Conservation (phyloP, 805 yeast species). For the Candida awuae region DNA sequence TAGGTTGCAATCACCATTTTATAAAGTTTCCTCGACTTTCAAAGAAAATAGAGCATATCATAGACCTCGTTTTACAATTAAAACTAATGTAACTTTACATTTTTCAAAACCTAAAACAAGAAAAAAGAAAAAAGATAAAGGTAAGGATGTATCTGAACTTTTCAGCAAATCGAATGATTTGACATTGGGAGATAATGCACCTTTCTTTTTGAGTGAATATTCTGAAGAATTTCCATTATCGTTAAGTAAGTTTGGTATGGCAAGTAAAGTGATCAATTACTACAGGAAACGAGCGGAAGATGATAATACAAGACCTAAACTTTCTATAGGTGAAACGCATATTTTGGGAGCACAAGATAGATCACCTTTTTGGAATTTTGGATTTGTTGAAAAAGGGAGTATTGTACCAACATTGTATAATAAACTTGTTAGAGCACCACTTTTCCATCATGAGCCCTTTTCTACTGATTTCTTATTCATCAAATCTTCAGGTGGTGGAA, state of each 20-base stretch:
- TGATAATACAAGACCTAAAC: slow-evolving; percentile 79
- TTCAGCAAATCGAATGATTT: slow-evolving; percentile 66
- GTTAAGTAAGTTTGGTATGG: slow-evolving; percentile 90
- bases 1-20: slow-evolving; percentile 83
- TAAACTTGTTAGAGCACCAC: slow-evolving; percentile 86
- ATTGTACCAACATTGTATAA: slow-evolving; percentile 91
- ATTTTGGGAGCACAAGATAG: slow-evolving; percentile 94
- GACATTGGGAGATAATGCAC: slow-evolving; percentile 76
- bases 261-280: slow-evolving; percentile 84
- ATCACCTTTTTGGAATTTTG: slow-evolving; percentile 98
- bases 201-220: slow-evolving; percentile 74
- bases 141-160: slow-evolving; percentile 68
- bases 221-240: slow-evolving; percentile 83
- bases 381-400: slow-evolving; percentile 90
- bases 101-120: slow-evolving; percentile 70
- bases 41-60: slow-evolving; percentile 71
- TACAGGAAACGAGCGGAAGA: slow-evolving; percentile 77
- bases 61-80: slow-evolving; percentile 62
- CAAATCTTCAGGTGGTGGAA: slow-evolving; percentile 75
- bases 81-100: slow-evolving; percentile 70
- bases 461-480: slow-evolving; percentile 76
- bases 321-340: slow-evolving; percentile 88
- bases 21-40: slow-evolving; percentile 65
- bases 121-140: slow-evolving; percentile 84
- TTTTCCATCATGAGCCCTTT: slow-evolving; percentile 74